These are phyloP conservation scores for Cytospora schulzeri DNA, from an alignment of 2,329 filamentous ascomycete species.

Conservation along the genomic window DNA sequence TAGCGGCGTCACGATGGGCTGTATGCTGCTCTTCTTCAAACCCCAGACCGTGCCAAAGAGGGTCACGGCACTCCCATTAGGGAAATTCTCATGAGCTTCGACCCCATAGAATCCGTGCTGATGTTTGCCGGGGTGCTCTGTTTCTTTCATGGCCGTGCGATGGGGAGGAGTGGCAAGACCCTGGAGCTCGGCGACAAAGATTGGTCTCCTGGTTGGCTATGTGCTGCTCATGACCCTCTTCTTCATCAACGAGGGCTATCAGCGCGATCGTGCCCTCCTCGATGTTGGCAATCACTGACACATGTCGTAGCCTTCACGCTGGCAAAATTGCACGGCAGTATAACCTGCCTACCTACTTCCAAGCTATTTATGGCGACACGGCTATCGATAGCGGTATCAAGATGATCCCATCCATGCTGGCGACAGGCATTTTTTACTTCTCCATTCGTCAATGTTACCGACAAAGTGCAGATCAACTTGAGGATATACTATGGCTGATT, in stretches of 20 bases:
- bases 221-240: slow-evolving; percentile 1
- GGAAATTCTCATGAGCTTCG: slow-evolving; percentile 6
- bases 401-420: slow-evolving; percentile 17
- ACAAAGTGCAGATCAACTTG: neutral
- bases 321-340: slow-evolving; percentile 14
- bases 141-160: slow-evolving; percentile 17
- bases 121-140: slow-evolving; percentile 16
- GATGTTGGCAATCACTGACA: neutral
- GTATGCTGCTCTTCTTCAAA: neutral
- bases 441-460: slow-evolving; percentile 36
- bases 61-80: slow-evolving; percentile 1
- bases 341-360: slow-evolving; percentile 25
- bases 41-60: neutral
- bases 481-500: too few relatives aligned
- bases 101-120: slow-evolving; percentile 10
- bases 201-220: slow-evolving; percentile 17
- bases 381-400: slow-evolving; percentile 21
- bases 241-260: slow-evolving; percentile 9
- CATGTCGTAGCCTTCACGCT: slow-evolving; percentile 7
- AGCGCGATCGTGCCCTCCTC: slow-evolving; percentile 10
- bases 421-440: slow-evolving; percentile 3
- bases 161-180: slow-evolving; percentile 16
- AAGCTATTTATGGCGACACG: slow-evolving; percentile 18
- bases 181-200: slow-evolving; percentile 1
- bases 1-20: too few relatives aligned